These are phyloP conservation scores for Cutaneotrichosporon spelunceum DNA, from an alignment of 1,284 basidiomycete species.

Conservation along the genomic window DNA sequence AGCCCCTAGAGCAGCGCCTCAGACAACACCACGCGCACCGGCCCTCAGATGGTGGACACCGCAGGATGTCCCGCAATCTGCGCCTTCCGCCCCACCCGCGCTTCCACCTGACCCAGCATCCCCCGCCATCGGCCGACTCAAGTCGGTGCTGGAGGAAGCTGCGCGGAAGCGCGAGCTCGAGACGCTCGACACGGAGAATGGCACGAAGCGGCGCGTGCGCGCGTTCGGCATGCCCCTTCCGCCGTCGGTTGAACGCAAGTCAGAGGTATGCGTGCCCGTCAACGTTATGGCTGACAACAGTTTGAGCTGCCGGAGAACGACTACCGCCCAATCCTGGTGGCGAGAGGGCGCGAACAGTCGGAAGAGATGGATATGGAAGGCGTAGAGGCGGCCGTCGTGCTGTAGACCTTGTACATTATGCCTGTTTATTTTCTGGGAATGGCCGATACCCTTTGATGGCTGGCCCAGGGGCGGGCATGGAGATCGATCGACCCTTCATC, in stretches of 20 bases:
- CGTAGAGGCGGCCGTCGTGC: slow-evolving; percentile 19
- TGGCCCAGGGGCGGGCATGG: too few relatives aligned
- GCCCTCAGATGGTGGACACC: not conserved
- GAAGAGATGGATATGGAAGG: slow-evolving; percentile 22
- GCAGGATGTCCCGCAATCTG: not conserved
- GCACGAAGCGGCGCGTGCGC: not conserved
- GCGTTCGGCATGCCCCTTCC: slow-evolving; percentile 8
- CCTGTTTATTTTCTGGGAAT: too few relatives aligned
- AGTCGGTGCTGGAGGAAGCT: not conserved
- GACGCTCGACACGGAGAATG: not conserved
- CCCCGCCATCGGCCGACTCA: not conserved
- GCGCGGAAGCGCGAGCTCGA: slow-evolving; percentile 6
- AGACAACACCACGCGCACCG: not conserved
- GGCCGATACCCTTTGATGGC: too few relatives aligned
- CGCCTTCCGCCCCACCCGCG: not conserved
- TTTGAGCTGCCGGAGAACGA: slow-evolving; percentile 13
- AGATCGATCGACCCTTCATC: too few relatives aligned
- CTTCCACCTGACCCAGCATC: not conserved
- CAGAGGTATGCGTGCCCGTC: not conserved
- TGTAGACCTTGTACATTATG: slow-evolving; percentile 10
- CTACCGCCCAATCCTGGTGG: slow-evolving; percentile 10
- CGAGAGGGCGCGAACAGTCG: not conserved
- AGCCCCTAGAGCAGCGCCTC: not conserved
- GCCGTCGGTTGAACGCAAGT: not conserved
- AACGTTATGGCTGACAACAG: slow-evolving; percentile 11